These are phyloP conservation scores for Fusarium fracticaudum DNA, from an alignment of 2,329 filamentous ascomycete genomes.

Conservation along the genomic window DNA sequence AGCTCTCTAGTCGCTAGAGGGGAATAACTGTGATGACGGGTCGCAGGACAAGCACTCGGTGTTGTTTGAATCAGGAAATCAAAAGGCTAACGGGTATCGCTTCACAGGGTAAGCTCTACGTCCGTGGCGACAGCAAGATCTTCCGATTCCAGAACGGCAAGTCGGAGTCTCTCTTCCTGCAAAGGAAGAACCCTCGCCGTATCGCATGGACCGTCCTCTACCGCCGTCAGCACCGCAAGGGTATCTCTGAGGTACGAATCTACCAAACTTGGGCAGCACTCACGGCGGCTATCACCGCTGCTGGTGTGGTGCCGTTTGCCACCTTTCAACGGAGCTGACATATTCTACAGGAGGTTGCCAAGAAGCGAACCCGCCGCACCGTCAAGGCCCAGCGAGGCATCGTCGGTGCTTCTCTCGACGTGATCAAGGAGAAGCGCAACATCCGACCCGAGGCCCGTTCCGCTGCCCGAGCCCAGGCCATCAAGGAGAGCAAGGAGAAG, in stretches of 20 bases:
- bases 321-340: slow-evolving; percentile 51
- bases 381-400: slow-evolving; percentile 99
- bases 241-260: slow-evolving; percentile 96
- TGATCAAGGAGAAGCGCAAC: slow-evolving; percentile 98
- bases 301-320: not conserved
- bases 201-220: slow-evolving; percentile 99
- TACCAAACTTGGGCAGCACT: not conserved
- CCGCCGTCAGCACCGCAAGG: slow-evolving; percentile 99
- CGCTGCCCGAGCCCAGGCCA: slow-evolving; percentile 87
- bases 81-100: slow-evolving; percentile 44
- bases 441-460: slow-evolving; percentile 95
- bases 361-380: slow-evolving; percentile 98
- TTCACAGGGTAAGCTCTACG: slow-evolving; percentile 95
- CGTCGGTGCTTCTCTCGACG: slow-evolving; percentile 98
- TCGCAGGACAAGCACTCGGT: slow-evolving; percentile 25
- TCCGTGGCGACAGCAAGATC: slow-evolving; percentile 99
- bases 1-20: slow-evolving; percentile 13
- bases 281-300: not conserved
- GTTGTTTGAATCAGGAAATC: slow-evolving; percentile 15
- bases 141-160: slow-evolving; percentile 99
- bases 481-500: slow-evolving; percentile 99
- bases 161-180: slow-evolving; percentile 99
- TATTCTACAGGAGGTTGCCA: slow-evolving; percentile 88
- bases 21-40: slow-evolving; percentile 14
- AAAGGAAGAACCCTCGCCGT: slow-evolving; percentile 99